Base-by-base conservation (phyloP, 352 stramenopile genomes). In the Lagenidium giganteum region DNA sequence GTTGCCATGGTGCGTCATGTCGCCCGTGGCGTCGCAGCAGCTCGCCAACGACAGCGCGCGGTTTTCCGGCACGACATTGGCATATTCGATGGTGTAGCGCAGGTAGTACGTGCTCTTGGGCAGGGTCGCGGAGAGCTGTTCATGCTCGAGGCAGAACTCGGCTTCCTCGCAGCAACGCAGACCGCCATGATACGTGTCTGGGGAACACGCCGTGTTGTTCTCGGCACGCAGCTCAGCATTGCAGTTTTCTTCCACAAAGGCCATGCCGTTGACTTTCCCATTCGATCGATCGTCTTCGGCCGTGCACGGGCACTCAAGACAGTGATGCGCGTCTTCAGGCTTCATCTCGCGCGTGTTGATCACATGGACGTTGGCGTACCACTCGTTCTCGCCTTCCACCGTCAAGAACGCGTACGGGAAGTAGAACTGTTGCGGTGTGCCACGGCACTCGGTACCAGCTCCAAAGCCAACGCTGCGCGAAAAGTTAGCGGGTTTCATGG, bases 321-420 rank as follows among this genome's bases (percentile, higher is more conserved):
- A 92, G 23, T 46, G 51, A 42, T 89, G 76, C 21, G 76, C 74
- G 21, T 55, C 51, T 21, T 57, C 45, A 7, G 39, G 28, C 17
- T 48, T 8, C 59, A 92, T 63, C 34, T 75, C 52, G 35, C 79
- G 73, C 23, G 76, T 92, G 66, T 92, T 89, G 61, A 92, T 83
- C 25, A 92, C 63, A 54, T 92, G 79, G 13, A 89, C 73, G 54
- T 89, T 92, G 8, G 77, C 73, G 22, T 86, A 35, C 79, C 76
- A 92, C 46, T 89, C 79, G 50, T 89, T 71, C 40, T 92, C 76
- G 11, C 72, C 76, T 8, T 71, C 67, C 8, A 87, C 64, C 28
- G 79, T 92, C 54, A 87, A 66, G 56, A 89, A 92, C 23, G 73
- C 79, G 46, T 87, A 92, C 20, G 79, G 79, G 41, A 78, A 82